Base-by-base conservation (phyloP, 163 green algal species). In the Prototheca wickerhamii region DNA sequence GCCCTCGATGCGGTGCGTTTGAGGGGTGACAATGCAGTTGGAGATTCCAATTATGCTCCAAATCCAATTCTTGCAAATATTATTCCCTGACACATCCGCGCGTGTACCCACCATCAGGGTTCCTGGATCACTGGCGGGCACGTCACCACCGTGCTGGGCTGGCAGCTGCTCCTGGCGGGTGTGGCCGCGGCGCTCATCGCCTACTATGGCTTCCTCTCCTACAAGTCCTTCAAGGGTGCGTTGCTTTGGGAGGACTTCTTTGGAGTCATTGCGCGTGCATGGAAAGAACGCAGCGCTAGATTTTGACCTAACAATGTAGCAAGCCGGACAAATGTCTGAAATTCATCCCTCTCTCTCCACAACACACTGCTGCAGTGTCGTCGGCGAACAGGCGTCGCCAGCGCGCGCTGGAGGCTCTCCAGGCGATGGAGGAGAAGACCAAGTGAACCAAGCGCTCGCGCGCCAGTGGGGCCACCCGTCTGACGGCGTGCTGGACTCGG, bases 131-230 rank as follows among this genome's bases (percentile, higher is more conserved):
- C 64, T 12, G 56, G 43, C 56, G 64, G 64, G 32, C 44, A 52
- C 55, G 21, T 70, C 29, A 70, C 42, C 64, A 70, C 43, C 4
- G 17, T 53, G 2, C 6, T 12, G 4, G 64, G 62, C 64, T 70
- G 64, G 64, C n/a, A 54, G 46, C 26, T 12, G 46, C 18, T 25
- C 6, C 12, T 54, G 15, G n/a, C 10, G 15, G 46, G 5, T 28
- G 46, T 54, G 15, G 23, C 46, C 5, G 46, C 46, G 5, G 46
- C 23, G 46, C 1, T 54, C 5, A 28, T 54, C 23, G 46, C 46
- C 46, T 30, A 54, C 20, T 54, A 28, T 25, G 46, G 46, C 12
- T 25, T 12, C 23, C 20, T 29, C 12, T 54, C 46, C 6, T 54
- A 54, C 46, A 12, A 28, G 15, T 54, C 46, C 12, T 21, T 54